Evolutionary conservation across 306 rosid species (phyloP), one percentile per base, ranked within the genome.

Genomic region (Trichosanthes truncata): DNA sequence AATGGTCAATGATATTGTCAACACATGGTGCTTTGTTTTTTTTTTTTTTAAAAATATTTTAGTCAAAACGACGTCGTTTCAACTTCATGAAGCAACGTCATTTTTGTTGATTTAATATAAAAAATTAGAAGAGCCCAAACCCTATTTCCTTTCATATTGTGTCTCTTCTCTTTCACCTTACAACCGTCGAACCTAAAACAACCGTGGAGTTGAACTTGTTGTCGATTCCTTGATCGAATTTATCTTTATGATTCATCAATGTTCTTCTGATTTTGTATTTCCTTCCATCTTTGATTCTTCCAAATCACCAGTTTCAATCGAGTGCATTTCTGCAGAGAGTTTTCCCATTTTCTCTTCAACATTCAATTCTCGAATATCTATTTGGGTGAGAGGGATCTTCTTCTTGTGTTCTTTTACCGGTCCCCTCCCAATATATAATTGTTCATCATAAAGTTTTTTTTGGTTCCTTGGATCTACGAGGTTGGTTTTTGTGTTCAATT

Each of bases 401-500:
- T 51, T 90, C 89, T 89, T 89, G 65, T 77, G 49, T 25, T 45
- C 67, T 46, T 51, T 62, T 46, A 49, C 20, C 76, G 79, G 18
- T 82, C 81, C 9, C 14, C 38, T 66, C 23, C 81, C 76, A 12
- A 57, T 79, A 82, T 31, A 68, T 29, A 59, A 17, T 78, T 82
- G 65, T 77, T 60, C 49, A 79, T 38, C n/a, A n/a, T 5, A 77
- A 84, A 78, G 41, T 62, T 59, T 62, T 76, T 72, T n/a, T n/a
- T n/a, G n/a, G 52, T 85, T 83, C 80, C 51, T 81, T 83, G 90
- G 75, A 91, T 91, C 86, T 82, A 59, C 52, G 84, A 77, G 86
- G 53, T 79, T 71, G 55, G 40, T 82, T 77, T 81, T 25, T 55
- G 77, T 78, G 82, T 81, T 45, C 78, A 80, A 76, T 82, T 79